Percentiles rank a stretch among this genome's conserved stretches.
Conservation (phyloP, 2,329 filamentous ascomycete genomes). For the Aspergillus hortae region DNA sequence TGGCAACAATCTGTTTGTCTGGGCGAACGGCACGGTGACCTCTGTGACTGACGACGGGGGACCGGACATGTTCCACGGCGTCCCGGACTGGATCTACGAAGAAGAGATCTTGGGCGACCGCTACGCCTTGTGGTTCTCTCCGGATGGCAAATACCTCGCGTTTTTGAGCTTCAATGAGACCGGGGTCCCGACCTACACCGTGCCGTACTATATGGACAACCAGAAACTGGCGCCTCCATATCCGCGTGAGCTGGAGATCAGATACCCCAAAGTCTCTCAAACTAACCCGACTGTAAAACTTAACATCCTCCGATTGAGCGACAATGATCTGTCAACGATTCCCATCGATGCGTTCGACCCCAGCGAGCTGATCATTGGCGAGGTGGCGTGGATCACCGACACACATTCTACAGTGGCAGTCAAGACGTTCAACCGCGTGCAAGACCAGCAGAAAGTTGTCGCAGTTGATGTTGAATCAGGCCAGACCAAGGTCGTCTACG, state of each 20-base stretch:
- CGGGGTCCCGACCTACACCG: constrained; percentile 62
- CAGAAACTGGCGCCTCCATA: constrained; percentile 58
- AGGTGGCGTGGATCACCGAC: constrained; percentile 65
- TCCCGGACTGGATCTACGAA: constrained; percentile 94
- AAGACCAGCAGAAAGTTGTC: constrained; percentile 62
- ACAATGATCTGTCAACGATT: constrained; percentile 45
- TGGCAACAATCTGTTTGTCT: constrained; percentile 62
- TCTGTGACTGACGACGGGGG: constrained; percentile 81
- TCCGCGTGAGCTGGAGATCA: constrained; percentile 58
- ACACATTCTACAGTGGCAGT: constrained; percentile 60
- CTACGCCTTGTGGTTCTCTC: constrained; percentile 86
- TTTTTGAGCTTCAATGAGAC: constrained; percentile 84
- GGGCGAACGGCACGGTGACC: constrained; percentile 51
- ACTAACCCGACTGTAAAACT: constrained; percentile 64
- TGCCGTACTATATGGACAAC: constrained; percentile 64
- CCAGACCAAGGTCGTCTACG: constrained; percentile 48
- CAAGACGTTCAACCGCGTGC: constrained; percentile 65
- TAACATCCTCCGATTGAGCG: constrained; percentile 54
- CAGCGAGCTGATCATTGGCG: constrained; percentile 63
- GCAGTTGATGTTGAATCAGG: constrained; percentile 53
- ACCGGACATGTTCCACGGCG: constrained; percentile 78
- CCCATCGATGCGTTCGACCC: constrained; percentile 56
- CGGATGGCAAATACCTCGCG: constrained; percentile 77
- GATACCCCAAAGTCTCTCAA: constrained; percentile 67
- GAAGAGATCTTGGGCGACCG: constrained; percentile 72